phyloP scores from a whole-genome alignment of 202 grass and related monocot species.

The Schoenoplectus tabernaemontani region DNA sequence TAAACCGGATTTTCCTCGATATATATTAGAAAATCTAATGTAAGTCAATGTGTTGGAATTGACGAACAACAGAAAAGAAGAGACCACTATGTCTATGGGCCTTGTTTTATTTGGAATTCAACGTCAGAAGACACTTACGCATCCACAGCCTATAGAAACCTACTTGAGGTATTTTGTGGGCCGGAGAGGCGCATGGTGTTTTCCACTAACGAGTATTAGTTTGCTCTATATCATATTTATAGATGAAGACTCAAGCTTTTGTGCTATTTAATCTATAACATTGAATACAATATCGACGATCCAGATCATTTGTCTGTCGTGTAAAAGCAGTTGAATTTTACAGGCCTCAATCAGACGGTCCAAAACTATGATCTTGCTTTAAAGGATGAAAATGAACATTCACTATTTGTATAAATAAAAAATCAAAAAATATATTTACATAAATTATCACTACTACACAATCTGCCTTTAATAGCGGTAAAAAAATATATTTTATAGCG shows the following conservation, averaged over 20 bases:
- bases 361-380: not conserved
- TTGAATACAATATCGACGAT: too few relatives aligned
- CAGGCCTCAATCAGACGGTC: not conserved
- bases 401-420: not conserved
- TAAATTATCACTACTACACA: too few relatives aligned
- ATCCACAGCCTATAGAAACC: too few relatives aligned
- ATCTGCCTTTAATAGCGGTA: too few relatives aligned
- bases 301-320: too few relatives aligned
- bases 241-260: too few relatives aligned
- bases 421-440: not conserved
- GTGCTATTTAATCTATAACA: too few relatives aligned
- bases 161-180: not conserved
- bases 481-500: too few relatives aligned
- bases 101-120: not conserved
- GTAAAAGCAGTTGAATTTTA: not conserved
- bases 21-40: not conserved
- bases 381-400: not conserved
- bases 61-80: not conserved
- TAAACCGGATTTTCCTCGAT: not conserved
- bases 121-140: not conserved
- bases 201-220: too few relatives aligned
- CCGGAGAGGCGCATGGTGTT: not conserved
- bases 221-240: too few relatives aligned
- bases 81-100: not conserved
- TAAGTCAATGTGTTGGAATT: not conserved